Evolutionary conservation across 225 moss, liverwort and hornwort species (phyloP).

Genomic region (Pseudoscleropodium purum): DNA sequence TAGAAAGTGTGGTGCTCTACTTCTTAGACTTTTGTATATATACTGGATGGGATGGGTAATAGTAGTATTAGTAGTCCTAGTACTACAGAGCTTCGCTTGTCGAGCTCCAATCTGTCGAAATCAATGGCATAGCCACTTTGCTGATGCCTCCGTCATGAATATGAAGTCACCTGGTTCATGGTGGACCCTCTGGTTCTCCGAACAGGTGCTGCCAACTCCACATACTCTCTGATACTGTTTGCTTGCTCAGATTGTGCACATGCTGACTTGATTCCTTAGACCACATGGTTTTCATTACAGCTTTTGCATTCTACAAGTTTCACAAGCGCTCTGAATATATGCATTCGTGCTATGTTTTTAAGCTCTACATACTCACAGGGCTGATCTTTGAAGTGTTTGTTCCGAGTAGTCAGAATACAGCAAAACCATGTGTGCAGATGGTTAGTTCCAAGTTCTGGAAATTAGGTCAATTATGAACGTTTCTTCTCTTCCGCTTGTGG

Average conservation of each 20-base stretch:
- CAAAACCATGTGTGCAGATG: not conserved
- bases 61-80: not conserved
- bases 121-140: conserved; percentile 29
- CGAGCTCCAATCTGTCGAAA: conserved; percentile 53
- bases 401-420: not conserved
- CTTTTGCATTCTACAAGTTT: not conserved
- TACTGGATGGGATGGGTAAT: not conserved
- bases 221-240: not conserved
- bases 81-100: conserved; percentile 21
- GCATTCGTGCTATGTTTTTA: not conserved
- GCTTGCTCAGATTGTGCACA: not conserved
- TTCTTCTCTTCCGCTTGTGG: not conserved
- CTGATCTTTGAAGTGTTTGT: not conserved
- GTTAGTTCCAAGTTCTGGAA: not conserved
- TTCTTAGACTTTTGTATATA: conserved; percentile 12
- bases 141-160: conserved; percentile 25
- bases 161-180: conserved; percentile 14
- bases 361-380: not conserved
- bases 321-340: not conserved
- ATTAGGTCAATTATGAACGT: not conserved
- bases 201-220: not conserved
- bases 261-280: not conserved
- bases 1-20: conserved; percentile 5
- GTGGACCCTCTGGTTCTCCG: not conserved
- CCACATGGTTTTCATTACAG: not conserved